phyloP scores from a whole-genome alignment of 2,329 filamentous ascomycete species.

The Chaetomiaceae sp. region DNA sequence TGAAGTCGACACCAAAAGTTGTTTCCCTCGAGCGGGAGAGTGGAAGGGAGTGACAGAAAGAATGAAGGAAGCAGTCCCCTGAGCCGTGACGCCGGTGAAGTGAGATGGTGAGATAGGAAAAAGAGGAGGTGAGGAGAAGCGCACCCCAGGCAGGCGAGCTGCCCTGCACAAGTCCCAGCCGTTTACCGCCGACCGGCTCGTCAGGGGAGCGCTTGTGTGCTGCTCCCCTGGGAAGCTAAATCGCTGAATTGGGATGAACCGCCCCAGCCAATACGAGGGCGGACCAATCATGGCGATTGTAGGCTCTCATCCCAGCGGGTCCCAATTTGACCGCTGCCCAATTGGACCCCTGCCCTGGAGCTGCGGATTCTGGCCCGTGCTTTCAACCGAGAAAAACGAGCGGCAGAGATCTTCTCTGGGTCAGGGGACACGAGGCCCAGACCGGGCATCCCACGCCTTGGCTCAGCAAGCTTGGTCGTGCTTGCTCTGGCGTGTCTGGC shows the following conservation, averaged over 20 bases:
- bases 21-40: slow-evolving; percentile 15
- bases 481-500: too few species aligned
- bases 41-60: slow-evolving; percentile 36
- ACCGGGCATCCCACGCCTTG: neutral
- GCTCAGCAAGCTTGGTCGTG: neutral
- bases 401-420: slow-evolving; percentile 7
- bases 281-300: slow-evolving; percentile 9
- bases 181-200: slow-evolving; percentile 14
- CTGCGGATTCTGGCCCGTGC: slow-evolving; percentile 10
- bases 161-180: slow-evolving; percentile 15
- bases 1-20: slow-evolving; percentile 39
- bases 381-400: neutral
- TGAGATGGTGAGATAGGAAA: slow-evolving; percentile 28
- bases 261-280: slow-evolving; percentile 1
- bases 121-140: slow-evolving; percentile 25
- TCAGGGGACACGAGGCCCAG: neutral
- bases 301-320: slow-evolving; percentile 7
- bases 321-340: slow-evolving; percentile 17
- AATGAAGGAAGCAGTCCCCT: slow-evolving; percentile 31
- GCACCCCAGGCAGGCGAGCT: slow-evolving; percentile 16
- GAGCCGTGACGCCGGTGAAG: slow-evolving; percentile 25
- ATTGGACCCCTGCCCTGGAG: neutral
- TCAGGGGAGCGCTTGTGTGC: slow-evolving; percentile 19
- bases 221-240: slow-evolving; percentile 13
- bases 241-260: slow-evolving; percentile 22